Evolutionary conservation across 148 eudicot species (phyloP), one percentile per base, ranked within the genome.

Genomic region (Nepenthes mirabilis): DNA sequence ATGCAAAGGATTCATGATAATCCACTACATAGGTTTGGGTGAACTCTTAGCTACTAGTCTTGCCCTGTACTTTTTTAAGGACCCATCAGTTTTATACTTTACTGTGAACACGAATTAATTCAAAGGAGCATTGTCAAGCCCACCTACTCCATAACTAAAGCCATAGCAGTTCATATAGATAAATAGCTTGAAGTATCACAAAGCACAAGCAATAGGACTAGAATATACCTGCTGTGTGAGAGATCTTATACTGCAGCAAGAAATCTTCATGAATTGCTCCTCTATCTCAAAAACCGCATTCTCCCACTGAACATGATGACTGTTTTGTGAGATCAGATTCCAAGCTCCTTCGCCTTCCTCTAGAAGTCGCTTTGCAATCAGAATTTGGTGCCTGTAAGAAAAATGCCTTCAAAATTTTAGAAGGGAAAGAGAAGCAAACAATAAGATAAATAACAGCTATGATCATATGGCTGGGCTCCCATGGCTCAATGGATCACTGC

Each of bases 321-420:
- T 71, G 52, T 75, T 77, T 61, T 62, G 74, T 12, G 99, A 80
- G 63, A 94, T 74, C 69, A 60, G 57, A 63, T 69, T 78, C 99
- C 99, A 94, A 56, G 65, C 77, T 72, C 71, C 80, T 56, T 73
- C 85, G 69, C 91, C 99, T 69, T 94, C 95, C 76, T 77, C 87
- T 8, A 94, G 66, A 40, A 94, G 75, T 60, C 79, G 63, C 86
- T 94, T 89, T 43, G 90, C 80, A 6, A 89, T 76, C 63, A 63
- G 48, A 72, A 94, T 86, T 74, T 89, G 97, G 58, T 76, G 72
- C 84, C 99, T 94, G 68, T 40, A 48, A 73, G 36, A 49, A 11
- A 49, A 11, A 49, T 10, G 12, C 11, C 11, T 11, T 49, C n/a
- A 6, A 11, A 5, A n/a, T 49, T n/a, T 10, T 10, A 49, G 1